Conservation (phyloP, 169 alveolate genomes). For the Plasmodium vivax region DNA sequence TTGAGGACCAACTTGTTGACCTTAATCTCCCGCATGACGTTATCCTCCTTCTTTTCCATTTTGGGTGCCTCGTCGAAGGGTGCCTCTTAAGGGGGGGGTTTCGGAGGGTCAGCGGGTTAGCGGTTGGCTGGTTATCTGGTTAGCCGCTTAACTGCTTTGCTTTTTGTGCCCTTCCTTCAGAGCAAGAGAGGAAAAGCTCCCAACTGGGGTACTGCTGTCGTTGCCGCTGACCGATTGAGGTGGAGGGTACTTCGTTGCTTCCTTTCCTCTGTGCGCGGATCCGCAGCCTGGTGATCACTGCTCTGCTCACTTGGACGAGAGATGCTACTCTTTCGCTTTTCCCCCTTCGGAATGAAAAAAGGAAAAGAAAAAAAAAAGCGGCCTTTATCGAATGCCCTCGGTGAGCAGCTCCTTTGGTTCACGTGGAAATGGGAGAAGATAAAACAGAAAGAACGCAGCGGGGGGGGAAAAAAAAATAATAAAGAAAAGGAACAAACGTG, state of each 20-base stretch:
- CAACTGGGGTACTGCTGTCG: not conserved
- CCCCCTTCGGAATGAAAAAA: not conserved
- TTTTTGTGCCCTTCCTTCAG: not conserved
- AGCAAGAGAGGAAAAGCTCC: not conserved
- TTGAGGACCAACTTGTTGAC: constrained; percentile 98
- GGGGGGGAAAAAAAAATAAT: not conserved
- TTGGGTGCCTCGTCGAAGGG: not conserved
- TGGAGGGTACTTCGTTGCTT: not conserved
- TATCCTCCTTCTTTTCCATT: constrained; percentile 87
- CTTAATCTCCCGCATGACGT: constrained; percentile 98
- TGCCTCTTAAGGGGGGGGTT: not conserved
- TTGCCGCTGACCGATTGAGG: not conserved
- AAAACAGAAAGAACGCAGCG: no score
- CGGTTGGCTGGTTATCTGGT: no score
- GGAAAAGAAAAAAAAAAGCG: not conserved
- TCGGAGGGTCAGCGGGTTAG: not conserved
- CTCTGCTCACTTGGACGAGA: not conserved
- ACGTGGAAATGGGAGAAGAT: not conserved
- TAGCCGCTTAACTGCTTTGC: no score
- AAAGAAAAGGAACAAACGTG: not conserved
- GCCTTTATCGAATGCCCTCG: not conserved
- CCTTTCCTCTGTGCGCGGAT: not conserved
- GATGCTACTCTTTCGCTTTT: not conserved
- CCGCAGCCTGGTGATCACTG: not conserved
- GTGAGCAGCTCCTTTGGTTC: not conserved